Evolutionary conservation across 352 stramenopile genomes (phyloP).

Genomic region (Globisporangium irregulare): DNA sequence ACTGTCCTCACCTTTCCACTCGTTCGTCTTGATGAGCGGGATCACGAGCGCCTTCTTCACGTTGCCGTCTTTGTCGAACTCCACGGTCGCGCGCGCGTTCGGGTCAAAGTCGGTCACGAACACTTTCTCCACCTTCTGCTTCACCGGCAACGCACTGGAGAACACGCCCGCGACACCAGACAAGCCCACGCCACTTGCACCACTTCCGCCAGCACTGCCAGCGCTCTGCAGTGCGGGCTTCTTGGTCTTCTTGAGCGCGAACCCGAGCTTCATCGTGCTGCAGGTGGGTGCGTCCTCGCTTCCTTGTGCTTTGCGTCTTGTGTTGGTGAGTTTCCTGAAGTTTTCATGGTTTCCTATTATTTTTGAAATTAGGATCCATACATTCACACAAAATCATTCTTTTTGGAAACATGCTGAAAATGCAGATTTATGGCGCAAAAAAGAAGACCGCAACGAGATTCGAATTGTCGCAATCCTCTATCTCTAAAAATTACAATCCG

Average conservation of each 20-base stretch:
- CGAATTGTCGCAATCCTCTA: too few species aligned
- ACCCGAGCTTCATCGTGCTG: constrained; percentile 56
- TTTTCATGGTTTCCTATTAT: too few species aligned
- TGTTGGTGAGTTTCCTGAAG: too few species aligned
- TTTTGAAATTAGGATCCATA: too few species aligned
- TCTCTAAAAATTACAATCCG: too few species aligned
- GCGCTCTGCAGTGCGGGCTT: constrained; percentile 26
- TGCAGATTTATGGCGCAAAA: too few species aligned
- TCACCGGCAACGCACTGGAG: constrained; percentile 10
- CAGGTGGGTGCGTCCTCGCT: too few species aligned
- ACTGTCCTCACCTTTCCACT: constrained; percentile 26
- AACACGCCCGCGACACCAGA: constrained; percentile 20
- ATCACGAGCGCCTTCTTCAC: constrained; percentile 55
- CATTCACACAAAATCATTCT: too few species aligned
- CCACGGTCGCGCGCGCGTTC: constrained; percentile 26
- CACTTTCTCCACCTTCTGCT: constrained; percentile 35
- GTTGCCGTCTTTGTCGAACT: constrained; percentile 22
- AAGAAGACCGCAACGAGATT: too few species aligned
- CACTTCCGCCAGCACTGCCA: constrained; percentile 4
- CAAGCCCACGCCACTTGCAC: background rate
- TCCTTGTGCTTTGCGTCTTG: too few species aligned
- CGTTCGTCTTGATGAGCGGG: constrained; percentile 61
- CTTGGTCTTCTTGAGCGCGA: constrained; percentile 76
- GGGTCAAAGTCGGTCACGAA: constrained; percentile 80
- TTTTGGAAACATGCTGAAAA: too few species aligned